Percentiles rank a stretch among this genome's conserved stretches.
Evolutionary conservation across 2,329 filamentous ascomycete species (phyloP).

Genomic region (Dothistroma pini): DNA sequence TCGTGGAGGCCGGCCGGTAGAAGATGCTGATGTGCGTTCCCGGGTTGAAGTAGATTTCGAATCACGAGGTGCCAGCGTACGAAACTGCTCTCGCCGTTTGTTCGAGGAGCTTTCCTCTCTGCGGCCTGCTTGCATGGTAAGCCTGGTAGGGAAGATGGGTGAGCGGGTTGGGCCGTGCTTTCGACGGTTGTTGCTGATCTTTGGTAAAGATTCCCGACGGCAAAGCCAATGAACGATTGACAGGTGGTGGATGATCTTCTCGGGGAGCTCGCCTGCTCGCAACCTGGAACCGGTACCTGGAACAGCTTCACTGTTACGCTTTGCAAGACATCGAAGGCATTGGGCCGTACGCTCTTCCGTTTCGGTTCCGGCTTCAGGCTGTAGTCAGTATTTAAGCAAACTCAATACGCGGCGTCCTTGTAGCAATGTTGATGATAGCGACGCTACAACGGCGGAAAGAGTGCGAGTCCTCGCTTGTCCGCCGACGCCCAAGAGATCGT

Average conservation of each 20-base stretch:
- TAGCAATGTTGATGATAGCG: neutral
- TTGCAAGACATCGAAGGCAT: neutral
- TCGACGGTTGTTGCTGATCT: neutral
- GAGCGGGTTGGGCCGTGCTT: conserved; percentile 9
- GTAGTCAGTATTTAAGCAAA: conserved; percentile 7
- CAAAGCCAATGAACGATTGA: conserved; percentile 14
- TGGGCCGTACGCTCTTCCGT: conserved; percentile 4
- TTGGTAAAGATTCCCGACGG: conserved; percentile 19
- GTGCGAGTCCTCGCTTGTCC: neutral
- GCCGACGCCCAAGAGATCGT: conserved; percentile 1
- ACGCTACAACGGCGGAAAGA: neutral
- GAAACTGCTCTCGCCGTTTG: conserved; percentile 32
- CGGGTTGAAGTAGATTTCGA: conserved; percentile 25
- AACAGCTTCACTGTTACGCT: conserved; percentile 1
- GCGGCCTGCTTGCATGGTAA: conserved; percentile 21
- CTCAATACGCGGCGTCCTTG: conserved; percentile 1
- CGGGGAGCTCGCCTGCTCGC: conserved; percentile 5
- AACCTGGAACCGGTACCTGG: neutral
- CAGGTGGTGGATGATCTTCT: conserved; percentile 8
- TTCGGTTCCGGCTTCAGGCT: neutral
- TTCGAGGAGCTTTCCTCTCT: conserved; percentile 15
- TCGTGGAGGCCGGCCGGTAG: conserved; percentile 35
- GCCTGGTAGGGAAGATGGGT: neutral
- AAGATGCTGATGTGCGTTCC: conserved; percentile 15
- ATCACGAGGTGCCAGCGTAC: conserved; percentile 31